Percentiles rank a stretch among this genome's conserved stretches.
These are phyloP conservation scores for Chloranthus sessilifolius DNA, from an alignment of 164 flowering plant genomes.

Conservation along the genomic window DNA sequence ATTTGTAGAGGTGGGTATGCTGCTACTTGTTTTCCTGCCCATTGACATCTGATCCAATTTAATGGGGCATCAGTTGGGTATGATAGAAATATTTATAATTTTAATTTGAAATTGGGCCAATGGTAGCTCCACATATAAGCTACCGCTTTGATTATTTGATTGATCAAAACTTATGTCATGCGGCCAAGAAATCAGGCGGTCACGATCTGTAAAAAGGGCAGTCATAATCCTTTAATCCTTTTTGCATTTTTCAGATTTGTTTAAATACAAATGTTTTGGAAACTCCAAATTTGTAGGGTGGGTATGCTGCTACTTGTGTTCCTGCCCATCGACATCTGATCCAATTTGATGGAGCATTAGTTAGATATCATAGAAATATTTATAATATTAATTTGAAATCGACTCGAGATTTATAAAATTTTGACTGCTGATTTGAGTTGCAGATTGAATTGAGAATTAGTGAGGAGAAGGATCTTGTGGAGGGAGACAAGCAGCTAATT, in stretches of 20 bases:
- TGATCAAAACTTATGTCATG: too few species aligned
- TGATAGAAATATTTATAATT: not conserved
- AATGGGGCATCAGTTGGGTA: not conserved
- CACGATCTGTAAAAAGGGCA: too few species aligned
- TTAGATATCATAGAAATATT: too few species aligned
- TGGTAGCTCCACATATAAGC: too few species aligned
- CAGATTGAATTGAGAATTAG: conserved; percentile 58
- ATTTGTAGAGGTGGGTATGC: not conserved
- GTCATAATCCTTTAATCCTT: too few species aligned
- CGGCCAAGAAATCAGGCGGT: too few species aligned
- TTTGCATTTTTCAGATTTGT: not conserved
- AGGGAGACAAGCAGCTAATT: conserved; percentile 43
- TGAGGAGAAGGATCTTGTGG: conserved; percentile 55
- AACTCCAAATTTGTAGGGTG: not conserved
- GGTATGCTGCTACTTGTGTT: too few species aligned
- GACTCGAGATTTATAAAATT: not conserved
- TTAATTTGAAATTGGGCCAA: not conserved
- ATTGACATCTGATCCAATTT: not conserved
- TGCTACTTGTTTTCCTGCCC: too few species aligned
- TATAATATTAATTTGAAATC: not conserved
- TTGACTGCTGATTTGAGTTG: conserved; percentile 11
- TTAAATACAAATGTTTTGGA: not conserved
- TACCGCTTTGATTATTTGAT: too few species aligned
- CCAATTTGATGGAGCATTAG: not conserved
- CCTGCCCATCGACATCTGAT: not conserved